Conservation (phyloP, 2,329 filamentous ascomycete genomes). For the Pezicula carpinea region DNA sequence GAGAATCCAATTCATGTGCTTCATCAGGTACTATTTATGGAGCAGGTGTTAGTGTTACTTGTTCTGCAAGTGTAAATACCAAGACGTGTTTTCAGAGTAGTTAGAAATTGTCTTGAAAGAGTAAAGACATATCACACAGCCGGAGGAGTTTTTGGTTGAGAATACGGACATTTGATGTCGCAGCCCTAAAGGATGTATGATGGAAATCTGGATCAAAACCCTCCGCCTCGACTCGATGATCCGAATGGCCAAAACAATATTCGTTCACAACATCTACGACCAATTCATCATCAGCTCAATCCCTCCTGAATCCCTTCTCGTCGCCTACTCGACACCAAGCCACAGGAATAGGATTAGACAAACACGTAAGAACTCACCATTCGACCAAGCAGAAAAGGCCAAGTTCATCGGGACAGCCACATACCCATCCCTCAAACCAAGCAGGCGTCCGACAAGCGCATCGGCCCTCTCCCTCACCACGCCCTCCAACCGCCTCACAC, state of each 20-base stretch:
- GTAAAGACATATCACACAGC: too few species aligned
- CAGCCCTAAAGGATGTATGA: not conserved
- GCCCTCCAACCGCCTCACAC: slow-evolving; percentile 2
- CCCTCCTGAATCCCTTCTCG: not conserved
- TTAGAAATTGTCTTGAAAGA: too few species aligned
- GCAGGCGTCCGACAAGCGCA: slow-evolving; percentile 3
- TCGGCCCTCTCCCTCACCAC: slow-evolving; percentile 5
- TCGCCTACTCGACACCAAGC: not conserved
- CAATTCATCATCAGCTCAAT: not conserved
- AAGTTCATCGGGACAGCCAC: slow-evolving; percentile 2
- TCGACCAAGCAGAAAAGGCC: slow-evolving; percentile 7
- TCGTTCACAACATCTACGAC: slow-evolving; percentile 19
- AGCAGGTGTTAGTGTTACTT: too few species aligned
- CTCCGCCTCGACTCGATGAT: slow-evolving; percentile 5
- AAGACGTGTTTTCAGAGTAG: too few species aligned
- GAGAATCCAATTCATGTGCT: slow-evolving; percentile 2
- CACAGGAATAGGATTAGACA: not conserved
- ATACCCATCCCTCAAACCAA: not conserved
- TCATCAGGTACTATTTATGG: not conserved
- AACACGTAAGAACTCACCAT: not conserved
- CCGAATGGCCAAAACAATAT: slow-evolving; percentile 16
- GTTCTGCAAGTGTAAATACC: too few species aligned
- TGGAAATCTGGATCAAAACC: slow-evolving; percentile 10
- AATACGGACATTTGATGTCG: too few species aligned
- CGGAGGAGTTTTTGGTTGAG: too few species aligned